These are phyloP conservation scores for Nigrograna mackinnonii DNA, from an alignment of 2,329 filamentous ascomycete species.

Conservation along the genomic window DNA sequence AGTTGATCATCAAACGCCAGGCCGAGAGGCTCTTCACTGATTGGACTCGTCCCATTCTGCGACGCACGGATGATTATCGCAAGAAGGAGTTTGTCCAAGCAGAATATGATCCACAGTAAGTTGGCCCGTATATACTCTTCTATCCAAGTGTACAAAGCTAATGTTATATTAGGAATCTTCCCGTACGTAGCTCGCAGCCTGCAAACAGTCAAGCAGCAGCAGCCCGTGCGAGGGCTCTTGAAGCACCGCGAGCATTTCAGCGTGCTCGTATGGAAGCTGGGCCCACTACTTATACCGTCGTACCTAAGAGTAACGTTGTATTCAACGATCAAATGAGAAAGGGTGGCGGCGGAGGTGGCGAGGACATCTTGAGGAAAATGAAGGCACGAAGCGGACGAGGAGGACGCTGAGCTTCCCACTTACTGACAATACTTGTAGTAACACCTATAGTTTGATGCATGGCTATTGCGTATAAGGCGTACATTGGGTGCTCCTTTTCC, in stretches of 20 bases:
- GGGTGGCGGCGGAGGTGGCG: constrained; percentile 22
- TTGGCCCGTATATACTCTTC: constrained; percentile 14
- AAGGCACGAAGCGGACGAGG: constrained; percentile 24
- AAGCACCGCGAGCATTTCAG: constrained; percentile 57
- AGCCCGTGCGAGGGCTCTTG: constrained; percentile 53
- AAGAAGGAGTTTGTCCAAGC: constrained; percentile 72
- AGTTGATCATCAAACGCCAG: constrained; percentile 87
- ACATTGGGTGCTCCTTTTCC: too few species aligned
- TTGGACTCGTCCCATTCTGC: constrained; percentile 93
- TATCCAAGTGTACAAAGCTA: not conserved
- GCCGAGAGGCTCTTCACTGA: constrained; percentile 91
- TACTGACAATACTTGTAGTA: too few species aligned
- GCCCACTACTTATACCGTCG: constrained; percentile 65
- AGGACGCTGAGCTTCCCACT: constrained; percentile 9
- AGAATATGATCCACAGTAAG: constrained; percentile 62
- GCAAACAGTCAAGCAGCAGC: constrained; percentile 36
- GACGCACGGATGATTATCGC: constrained; percentile 92
- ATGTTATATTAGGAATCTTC: constrained; percentile 27
- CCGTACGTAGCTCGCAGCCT: constrained; percentile 23
- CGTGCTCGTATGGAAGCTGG: constrained; percentile 62
- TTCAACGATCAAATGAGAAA: constrained; percentile 33
- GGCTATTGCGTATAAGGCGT: too few species aligned
- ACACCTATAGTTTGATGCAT: too few species aligned
- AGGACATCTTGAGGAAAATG: constrained; percentile 33
- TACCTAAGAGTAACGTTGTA: constrained; percentile 59